Evolutionary conservation across 768 basidiomycete species (phyloP), one percentile per base, ranked within the genome.

Genomic region (Postia placenta): DNA sequence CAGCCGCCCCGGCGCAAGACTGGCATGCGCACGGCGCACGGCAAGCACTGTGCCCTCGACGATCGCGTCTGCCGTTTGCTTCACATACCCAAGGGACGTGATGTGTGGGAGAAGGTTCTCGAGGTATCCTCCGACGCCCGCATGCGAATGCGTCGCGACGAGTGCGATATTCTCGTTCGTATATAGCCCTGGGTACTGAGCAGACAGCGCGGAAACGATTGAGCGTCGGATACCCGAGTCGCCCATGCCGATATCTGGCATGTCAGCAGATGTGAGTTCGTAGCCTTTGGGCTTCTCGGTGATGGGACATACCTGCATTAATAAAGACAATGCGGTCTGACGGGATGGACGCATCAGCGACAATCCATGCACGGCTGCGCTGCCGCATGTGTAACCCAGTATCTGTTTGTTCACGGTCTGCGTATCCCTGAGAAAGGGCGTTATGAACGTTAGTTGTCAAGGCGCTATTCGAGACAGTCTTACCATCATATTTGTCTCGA

Each of bases 401-500:
- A 59, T 83, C 85, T 1, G 77, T 81, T 62, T 91, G 87, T 0
- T 70, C 59, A 6, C 81, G 58, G 1, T 67, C 72, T 3, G 85
- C 86, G 62, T 87, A 89, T 6, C 87, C 86, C 81, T 85, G 48
- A 26, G 44, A n/a, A n/a, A n/a, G n/a, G n/a, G n/a, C n/a, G n/a
- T n/a, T n/a, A n/a, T 30, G 15, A 5, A 6, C 42, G 19, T 17
- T 27, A 27, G 28, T 12, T 20, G 42, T 42, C 9, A 26, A 24
- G 14, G 22, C 26, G 15, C 12, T n/a, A 17, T 22, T 19, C 5
- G n/a, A n/a, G n/a, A n/a, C n/a, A n/a, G 26, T 44, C 66, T 41
- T 62, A 80, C 84, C 85, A 87, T 86, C 81, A 88, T 85, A 54
- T 87, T 87, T 15, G 87, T 89, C 69, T 90, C 85, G 5, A 88